These are phyloP conservation scores for Penicillium griseofulvum DNA, from an alignment of 2,329 filamentous ascomycete species.

Conservation along the genomic window DNA sequence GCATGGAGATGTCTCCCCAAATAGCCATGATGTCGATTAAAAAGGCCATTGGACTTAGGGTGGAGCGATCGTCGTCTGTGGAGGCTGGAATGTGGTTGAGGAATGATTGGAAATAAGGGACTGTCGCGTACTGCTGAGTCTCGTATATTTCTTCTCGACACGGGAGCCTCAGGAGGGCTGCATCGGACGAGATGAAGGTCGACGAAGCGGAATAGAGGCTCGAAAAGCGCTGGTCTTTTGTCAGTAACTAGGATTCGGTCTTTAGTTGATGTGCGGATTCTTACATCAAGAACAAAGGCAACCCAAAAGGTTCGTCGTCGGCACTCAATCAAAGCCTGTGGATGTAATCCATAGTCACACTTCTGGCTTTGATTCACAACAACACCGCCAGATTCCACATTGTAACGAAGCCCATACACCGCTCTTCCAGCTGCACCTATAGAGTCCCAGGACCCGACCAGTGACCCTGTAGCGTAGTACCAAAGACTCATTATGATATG, in stretches of 20 bases:
- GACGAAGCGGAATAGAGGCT: slow-evolving; percentile 56
- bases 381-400: slow-evolving; percentile 58
- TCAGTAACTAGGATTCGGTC: slow-evolving; percentile 13
- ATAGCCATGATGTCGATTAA: slow-evolving; percentile 62
- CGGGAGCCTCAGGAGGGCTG: slow-evolving; percentile 67
- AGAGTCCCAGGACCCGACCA: slow-evolving; percentile 62
- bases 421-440: slow-evolving; percentile 61
- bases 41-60: slow-evolving; percentile 56
- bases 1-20: slow-evolving; percentile 64
- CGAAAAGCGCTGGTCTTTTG: slow-evolving; percentile 53
- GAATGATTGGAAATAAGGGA: slow-evolving; percentile 60
- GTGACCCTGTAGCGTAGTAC: slow-evolving; percentile 61
- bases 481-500: slow-evolving; percentile 66
- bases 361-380: slow-evolving; percentile 45
- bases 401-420: slow-evolving; percentile 60
- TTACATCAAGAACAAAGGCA: slow-evolving; percentile 65
- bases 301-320: slow-evolving; percentile 71
- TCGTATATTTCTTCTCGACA: slow-evolving; percentile 62
- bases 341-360: slow-evolving; percentile 59
- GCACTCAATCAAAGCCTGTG: slow-evolving; percentile 61
- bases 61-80: slow-evolving; percentile 39
- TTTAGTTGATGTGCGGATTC: slow-evolving; percentile 27
- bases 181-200: slow-evolving; percentile 60
- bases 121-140: slow-evolving; percentile 54
- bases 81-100: slow-evolving; percentile 42